Evolutionary conservation across 305 asterid species (phyloP), one percentile per base, ranked within the genome.

Genomic region (Fraxinus nigra): DNA sequence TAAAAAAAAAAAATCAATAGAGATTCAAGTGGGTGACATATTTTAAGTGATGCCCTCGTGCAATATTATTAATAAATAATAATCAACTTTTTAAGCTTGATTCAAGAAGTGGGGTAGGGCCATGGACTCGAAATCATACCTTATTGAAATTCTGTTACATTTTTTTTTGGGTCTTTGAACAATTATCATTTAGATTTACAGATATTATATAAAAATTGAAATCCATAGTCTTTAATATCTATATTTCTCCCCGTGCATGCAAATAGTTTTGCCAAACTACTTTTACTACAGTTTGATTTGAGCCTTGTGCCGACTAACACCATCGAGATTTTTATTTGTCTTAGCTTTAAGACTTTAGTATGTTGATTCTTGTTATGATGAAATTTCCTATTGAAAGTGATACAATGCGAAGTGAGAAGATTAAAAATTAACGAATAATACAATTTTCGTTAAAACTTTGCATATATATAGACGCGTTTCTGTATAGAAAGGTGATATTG

Each of bases 31-130:
- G 82, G 81, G 22, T 28, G n/a, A 74, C 80, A 81, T 81, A 81
- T 33, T 59, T 51, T 59, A 48, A 70, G 54, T 79, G 81, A 82
- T 24, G 40, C 79, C 81, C 87, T 86, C 87, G 85, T 86, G 89
- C 84, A 40, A 82, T 67, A 83, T 81, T 67, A 83, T 81, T 38
- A 78, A 63, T 59, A 40, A 3, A 74, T 38, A 80, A 74, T 78
- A 73, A 48, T 26, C 43, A 69, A 56, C 34, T 20, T 78, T 14
- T 28, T 11, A 4, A 28, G 18, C 35, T 65, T 28, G 5, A 65
- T 11, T 26, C 72, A 65, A 24, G 72, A 59, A 59, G 28, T 59
- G 72, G 34, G 34, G 34, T 63, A 14, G 33, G 72, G 7, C 34
- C 37, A 13, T 65, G 37, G 18, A 24, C 73, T 11, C 18, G 34